Conservation (phyloP, 2,329 filamentous ascomycete species). For the Diatrype stigma region DNA sequence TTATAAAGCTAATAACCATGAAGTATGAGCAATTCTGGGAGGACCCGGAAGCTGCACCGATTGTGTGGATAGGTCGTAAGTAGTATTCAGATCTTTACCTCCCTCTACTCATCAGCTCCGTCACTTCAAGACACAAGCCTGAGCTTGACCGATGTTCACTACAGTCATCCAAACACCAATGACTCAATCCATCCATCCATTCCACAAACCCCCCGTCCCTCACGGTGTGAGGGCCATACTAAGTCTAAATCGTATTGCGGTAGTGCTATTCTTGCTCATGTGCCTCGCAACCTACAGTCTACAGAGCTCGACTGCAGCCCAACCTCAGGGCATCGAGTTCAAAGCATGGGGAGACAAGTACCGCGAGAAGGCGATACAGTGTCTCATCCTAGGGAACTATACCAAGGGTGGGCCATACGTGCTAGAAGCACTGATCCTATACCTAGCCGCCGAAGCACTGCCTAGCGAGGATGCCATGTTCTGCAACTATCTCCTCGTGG, state of each 20-base stretch:
- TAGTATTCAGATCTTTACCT: too few relatives aligned
- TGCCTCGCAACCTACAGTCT: slow-evolving; percentile 28
- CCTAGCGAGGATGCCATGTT: slow-evolving; percentile 27
- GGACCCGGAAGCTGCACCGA: slow-evolving; percentile 29
- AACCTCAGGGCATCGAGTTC: slow-evolving; percentile 3
- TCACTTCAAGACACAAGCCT: too few relatives aligned
- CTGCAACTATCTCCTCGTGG: slow-evolving; percentile 30
- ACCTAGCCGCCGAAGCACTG: slow-evolving; percentile 28
- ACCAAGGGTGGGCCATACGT: slow-evolving; percentile 38
- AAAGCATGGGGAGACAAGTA: slow-evolving; percentile 8
- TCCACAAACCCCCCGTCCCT: too few relatives aligned
- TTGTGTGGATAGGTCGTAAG: slow-evolving; percentile 38
- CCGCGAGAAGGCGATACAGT: slow-evolving; percentile 30
- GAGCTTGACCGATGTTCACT: too few relatives aligned
- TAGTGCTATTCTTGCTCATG: slow-evolving; percentile 40
- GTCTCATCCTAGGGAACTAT: slow-evolving; percentile 33
- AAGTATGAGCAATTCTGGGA: slow-evolving; percentile 43
- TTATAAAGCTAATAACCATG: slow-evolving; percentile 1
- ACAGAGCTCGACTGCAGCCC: slow-evolving; percentile 4
- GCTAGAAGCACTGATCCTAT: slow-evolving; percentile 32
- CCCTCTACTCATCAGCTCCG: too few relatives aligned
- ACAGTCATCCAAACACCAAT: too few relatives aligned
- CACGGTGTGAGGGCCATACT: too few relatives aligned
- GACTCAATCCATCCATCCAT: too few relatives aligned
- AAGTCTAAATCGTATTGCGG: too few relatives aligned